Conservation (phyloP, 2,329 filamentous ascomycete species). For the Chalaropsis ovoidea region DNA sequence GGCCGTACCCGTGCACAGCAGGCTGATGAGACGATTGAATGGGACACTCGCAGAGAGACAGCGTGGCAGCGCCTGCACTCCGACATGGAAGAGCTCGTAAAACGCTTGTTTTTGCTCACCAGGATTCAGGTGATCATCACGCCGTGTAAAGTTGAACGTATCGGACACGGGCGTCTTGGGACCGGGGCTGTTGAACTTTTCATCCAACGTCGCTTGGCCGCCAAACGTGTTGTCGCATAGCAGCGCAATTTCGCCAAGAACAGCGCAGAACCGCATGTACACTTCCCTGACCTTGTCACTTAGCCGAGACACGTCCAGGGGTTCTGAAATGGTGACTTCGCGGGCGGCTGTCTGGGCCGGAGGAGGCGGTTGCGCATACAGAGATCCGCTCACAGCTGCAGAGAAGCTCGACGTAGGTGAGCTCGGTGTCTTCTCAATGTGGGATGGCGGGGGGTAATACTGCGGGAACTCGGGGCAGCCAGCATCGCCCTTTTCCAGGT, state of each 20-base stretch:
- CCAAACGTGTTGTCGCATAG: constrained; percentile 96
- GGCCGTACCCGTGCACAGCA: constrained; percentile 91
- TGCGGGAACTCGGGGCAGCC: constrained; percentile 75
- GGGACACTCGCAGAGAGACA: constrained; percentile 85
- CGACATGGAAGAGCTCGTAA: constrained; percentile 89
- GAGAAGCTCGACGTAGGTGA: constrained; percentile 38
- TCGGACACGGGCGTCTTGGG: constrained; percentile 94
- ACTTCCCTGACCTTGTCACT: constrained; percentile 72
- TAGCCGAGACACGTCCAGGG: constrained; percentile 48
- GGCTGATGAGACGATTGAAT: constrained; percentile 85
- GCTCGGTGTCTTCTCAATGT: constrained; percentile 40
- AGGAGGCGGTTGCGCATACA: constrained; percentile 29
- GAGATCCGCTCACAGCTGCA: constrained; percentile 23
- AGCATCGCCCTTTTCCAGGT: constrained; percentile 74
- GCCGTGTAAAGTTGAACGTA: constrained; percentile 79
- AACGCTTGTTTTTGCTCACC: constrained; percentile 86
- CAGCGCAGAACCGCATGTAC: constrained; percentile 85
- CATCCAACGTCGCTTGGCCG: constrained; percentile 86
- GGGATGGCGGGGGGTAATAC: constrained; percentile 36
- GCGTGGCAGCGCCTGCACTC: constrained; percentile 88
- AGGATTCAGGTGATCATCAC: constrained; percentile 63
- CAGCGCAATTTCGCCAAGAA: constrained; percentile 88
- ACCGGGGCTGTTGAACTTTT: constrained; percentile 74
- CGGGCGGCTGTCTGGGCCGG: constrained; percentile 27
- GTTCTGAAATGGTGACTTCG: constrained; percentile 45